Percentiles rank a stretch among this genome's conserved stretches.
Evolutionary conservation across 257 asterid genomes (phyloP).

Genomic region (Anisodus tanguticus): DNA sequence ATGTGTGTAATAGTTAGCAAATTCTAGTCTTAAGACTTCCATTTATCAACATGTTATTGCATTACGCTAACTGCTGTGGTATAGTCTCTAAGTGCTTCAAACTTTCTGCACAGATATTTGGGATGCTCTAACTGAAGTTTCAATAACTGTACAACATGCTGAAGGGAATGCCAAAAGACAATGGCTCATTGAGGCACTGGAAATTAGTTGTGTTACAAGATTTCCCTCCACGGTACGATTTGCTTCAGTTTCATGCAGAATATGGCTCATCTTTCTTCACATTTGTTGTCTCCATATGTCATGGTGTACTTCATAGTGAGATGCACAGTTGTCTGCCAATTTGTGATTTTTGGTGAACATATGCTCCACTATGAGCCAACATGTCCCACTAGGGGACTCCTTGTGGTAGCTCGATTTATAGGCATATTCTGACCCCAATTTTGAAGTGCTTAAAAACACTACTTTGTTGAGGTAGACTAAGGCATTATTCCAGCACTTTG

Average conservation of each 20-base stretch:
- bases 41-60: not conserved
- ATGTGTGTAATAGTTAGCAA: constrained; percentile 9
- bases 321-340: not conserved
- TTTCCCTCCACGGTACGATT: constrained; percentile 87
- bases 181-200: constrained; percentile 84
- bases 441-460: not conserved
- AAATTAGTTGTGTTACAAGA: constrained; percentile 73
- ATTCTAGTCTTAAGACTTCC: not conserved
- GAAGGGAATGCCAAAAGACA: constrained; percentile 67
- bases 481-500: not conserved
- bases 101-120: constrained; percentile 64
- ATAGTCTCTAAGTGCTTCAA: constrained; percentile 18
- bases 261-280: not conserved
- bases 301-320: not conserved
- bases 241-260: not conserved
- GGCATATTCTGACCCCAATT: not conserved
- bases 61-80: constrained; percentile 17
- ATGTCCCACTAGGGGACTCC: not conserved
- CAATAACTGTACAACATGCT: constrained; percentile 61
- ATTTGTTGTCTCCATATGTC: not conserved
- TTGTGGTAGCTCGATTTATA: not conserved
- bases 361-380: not conserved
- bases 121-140: constrained; percentile 74
- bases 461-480: not conserved
- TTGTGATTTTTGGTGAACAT: not conserved